Percentiles rank a stretch among this genome's conserved stretches.
Conservation (phyloP, 805 yeast species). For the Candida wancherniae region DNA sequence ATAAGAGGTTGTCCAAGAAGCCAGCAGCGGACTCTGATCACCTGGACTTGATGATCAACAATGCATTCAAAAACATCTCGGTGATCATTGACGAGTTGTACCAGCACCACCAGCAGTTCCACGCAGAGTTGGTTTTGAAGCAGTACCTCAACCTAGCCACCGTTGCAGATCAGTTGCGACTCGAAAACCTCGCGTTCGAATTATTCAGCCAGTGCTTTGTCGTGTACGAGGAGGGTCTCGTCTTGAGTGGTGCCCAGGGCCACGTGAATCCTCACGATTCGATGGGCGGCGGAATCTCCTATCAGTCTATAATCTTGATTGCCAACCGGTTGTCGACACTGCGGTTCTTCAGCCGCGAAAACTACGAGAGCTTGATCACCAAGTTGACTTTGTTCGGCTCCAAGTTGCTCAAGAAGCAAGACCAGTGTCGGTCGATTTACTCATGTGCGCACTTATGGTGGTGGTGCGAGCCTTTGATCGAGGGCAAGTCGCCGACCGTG, state of each 20-base stretch:
- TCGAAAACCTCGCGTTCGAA: slow-evolving; percentile 77
- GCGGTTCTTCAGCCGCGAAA: slow-evolving; percentile 51
- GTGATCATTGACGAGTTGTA: slow-evolving; percentile 65
- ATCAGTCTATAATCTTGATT: slow-evolving; percentile 43
- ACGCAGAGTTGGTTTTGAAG: slow-evolving; percentile 38
- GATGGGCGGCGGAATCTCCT: slow-evolving; percentile 44
- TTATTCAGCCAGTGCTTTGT: slow-evolving; percentile 84
- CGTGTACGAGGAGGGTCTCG: slow-evolving; percentile 63
- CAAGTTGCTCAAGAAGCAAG: slow-evolving; percentile 83
- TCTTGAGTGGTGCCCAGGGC: slow-evolving; percentile 17
- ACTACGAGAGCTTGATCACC: slow-evolving; percentile 77
- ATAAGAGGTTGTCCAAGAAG: slow-evolving; percentile 18
- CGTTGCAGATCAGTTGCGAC: slow-evolving; percentile 70
- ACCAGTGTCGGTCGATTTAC: slow-evolving; percentile 89
- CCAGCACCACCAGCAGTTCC: slow-evolving; percentile 28
- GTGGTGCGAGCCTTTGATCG: slow-evolving; percentile 59
- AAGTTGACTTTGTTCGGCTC: slow-evolving; percentile 86
- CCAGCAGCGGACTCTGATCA: slow-evolving; percentile 27
- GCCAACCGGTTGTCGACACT: slow-evolving; percentile 42
- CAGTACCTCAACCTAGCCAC: slow-evolving; percentile 63
- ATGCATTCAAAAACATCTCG: slow-evolving; percentile 70
- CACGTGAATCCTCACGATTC: slow-evolving; percentile 33
- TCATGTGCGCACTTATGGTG: slow-evolving; percentile 91
- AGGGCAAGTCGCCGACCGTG: slow-evolving; percentile 25
- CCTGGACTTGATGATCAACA: slow-evolving; percentile 31